These are phyloP conservation scores for Aspergillus sparsus DNA, from an alignment of 495 filamentous ascomycete species.

Conservation along the genomic window DNA sequence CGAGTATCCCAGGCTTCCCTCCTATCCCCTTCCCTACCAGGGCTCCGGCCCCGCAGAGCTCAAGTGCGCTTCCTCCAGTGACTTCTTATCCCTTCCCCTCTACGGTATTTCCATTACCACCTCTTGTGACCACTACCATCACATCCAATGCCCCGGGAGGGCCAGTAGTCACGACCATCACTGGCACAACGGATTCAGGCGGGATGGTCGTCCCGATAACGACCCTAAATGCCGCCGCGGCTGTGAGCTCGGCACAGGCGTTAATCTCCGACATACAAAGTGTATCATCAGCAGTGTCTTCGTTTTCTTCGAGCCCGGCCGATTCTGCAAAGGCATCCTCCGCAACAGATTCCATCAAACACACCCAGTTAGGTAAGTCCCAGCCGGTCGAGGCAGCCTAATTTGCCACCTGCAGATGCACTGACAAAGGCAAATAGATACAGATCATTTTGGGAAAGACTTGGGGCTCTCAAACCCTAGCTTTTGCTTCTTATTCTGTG, in stretches of 20 bases:
- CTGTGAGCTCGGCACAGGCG: neutral
- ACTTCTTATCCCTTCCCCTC: slow-evolving; percentile 1
- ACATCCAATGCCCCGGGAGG: neutral
- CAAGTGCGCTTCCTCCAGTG: neutral
- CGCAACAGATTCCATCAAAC: neutral
- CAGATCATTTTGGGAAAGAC: slow-evolving; percentile 1
- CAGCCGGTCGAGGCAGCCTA: neutral
- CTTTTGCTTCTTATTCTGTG: neutral
- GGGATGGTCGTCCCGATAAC: neutral
- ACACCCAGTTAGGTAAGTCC: neutral
- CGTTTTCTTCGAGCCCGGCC: neutral
- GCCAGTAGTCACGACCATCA: slow-evolving; percentile 1
- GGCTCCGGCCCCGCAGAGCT: neutral
- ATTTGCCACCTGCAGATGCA: neutral
- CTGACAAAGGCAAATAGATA: neutral
- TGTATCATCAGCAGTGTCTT: neutral
- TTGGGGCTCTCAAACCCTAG: neutral
- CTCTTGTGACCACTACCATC: neutral
- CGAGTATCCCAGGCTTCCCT: neutral
- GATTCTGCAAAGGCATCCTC: slow-evolving; percentile 1
- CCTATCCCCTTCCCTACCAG: neutral
- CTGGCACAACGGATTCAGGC: neutral
- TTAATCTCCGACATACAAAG: neutral
- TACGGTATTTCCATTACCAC: neutral
- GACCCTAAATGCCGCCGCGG: neutral